These are phyloP conservation scores for Aureobasidium sp. DNA, from an alignment of 2,329 filamentous ascomycete genomes.

Conservation along the genomic window DNA sequence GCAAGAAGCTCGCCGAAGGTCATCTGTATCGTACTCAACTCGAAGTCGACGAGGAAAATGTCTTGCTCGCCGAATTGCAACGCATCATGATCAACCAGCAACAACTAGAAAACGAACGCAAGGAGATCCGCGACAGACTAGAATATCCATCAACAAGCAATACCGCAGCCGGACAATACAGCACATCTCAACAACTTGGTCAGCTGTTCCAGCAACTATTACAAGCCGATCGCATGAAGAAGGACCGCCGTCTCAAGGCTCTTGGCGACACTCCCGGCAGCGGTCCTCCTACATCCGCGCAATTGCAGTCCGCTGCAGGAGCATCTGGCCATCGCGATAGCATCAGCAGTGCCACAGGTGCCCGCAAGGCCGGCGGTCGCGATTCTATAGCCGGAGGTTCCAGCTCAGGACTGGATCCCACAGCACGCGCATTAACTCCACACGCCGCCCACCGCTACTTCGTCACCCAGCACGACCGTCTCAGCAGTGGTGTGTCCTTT, in stretches of 20 bases:
- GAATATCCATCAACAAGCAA: slow-evolving; percentile 68
- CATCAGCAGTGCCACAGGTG: slow-evolving; percentile 22
- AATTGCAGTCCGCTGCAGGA: slow-evolving; percentile 13
- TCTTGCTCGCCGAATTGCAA: slow-evolving; percentile 80
- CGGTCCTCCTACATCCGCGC: slow-evolving; percentile 18
- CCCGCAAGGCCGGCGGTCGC: slow-evolving; percentile 27
- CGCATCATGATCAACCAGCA: slow-evolving; percentile 83
- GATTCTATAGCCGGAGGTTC: slow-evolving; percentile 33
- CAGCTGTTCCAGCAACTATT: slow-evolving; percentile 75
- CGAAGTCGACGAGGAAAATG: slow-evolving; percentile 87
- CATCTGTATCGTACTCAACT: slow-evolving; percentile 72
- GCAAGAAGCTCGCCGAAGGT: slow-evolving; percentile 77
- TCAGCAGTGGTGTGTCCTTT: slow-evolving; percentile 81
- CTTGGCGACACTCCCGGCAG: slow-evolving; percentile 13
- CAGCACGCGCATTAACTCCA: slow-evolving; percentile 55
- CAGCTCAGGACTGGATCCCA: slow-evolving; percentile 16
- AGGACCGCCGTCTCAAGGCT: slow-evolving; percentile 50
- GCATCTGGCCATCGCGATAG: slow-evolving; percentile 34
- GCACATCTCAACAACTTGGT: slow-evolving; percentile 70
- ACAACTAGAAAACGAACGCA: slow-evolving; percentile 76
- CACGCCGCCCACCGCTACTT: slow-evolving; percentile 75
- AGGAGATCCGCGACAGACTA: slow-evolving; percentile 76
- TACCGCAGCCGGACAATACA: slow-evolving; percentile 58
- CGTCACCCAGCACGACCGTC: slow-evolving; percentile 63
- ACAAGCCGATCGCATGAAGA: slow-evolving; percentile 78